These are phyloP conservation scores for Ceratocystis cacaofunesta DNA, from an alignment of 2,329 filamentous ascomycete genomes.

Conservation along the genomic window DNA sequence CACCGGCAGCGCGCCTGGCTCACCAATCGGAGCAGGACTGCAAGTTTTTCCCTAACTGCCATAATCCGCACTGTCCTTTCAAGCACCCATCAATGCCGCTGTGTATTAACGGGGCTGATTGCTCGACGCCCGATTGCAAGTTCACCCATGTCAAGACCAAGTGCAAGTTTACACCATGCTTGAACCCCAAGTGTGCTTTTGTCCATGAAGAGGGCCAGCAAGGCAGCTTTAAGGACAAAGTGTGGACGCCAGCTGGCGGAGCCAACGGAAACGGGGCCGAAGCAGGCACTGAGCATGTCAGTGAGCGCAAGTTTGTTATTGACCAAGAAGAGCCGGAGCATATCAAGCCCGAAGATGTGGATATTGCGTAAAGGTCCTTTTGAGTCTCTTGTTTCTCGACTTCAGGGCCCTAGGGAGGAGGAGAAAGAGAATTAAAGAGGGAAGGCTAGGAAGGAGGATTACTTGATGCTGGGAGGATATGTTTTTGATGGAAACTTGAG, in stretches of 20 bases:
- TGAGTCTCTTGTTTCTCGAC: neutral
- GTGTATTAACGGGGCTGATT: constrained; percentile 84
- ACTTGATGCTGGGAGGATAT: neutral
- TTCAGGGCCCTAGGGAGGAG: neutral
- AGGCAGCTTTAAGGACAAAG: constrained; percentile 72
- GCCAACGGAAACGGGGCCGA: constrained; percentile 22
- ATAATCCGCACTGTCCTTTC: constrained; percentile 76
- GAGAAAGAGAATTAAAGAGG: neutral
- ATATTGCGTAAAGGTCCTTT: constrained; percentile 23
- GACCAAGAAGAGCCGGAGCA: constrained; percentile 30
- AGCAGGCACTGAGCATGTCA: constrained; percentile 50
- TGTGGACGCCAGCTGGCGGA: constrained; percentile 52
- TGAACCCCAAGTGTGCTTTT: constrained; percentile 75
- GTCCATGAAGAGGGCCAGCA: constrained; percentile 86
- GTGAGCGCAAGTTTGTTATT: constrained; percentile 76
- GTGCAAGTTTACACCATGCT: constrained; percentile 85
- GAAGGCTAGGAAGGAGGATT: neutral
- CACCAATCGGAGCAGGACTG: constrained; percentile 77
- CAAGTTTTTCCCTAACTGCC: constrained; percentile 83
- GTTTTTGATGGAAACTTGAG: neutral
- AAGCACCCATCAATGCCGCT: constrained; percentile 74
- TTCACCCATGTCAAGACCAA: constrained; percentile 74
- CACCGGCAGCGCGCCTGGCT: constrained; percentile 62
- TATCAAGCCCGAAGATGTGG: constrained; percentile 27
- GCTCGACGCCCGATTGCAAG: constrained; percentile 65